These are phyloP conservation scores for Pythium myriotylum DNA, from an alignment of 352 stramenopile species.

Conservation along the genomic window DNA sequence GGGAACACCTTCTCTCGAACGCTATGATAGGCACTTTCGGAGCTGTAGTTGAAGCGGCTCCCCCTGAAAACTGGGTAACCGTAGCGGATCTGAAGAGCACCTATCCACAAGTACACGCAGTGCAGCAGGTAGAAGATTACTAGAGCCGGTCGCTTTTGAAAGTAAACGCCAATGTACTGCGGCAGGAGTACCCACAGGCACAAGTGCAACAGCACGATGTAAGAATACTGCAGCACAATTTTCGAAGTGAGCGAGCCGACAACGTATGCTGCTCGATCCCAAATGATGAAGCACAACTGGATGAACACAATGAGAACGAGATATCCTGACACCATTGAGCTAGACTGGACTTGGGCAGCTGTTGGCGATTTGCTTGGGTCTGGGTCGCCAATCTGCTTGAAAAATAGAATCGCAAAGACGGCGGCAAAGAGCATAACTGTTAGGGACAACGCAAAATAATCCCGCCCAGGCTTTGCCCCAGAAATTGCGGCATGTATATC, in stretches of 20 bases:
- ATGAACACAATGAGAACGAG: conserved; percentile 83
- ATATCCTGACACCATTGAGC: conserved; percentile 84
- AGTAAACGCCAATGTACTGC: conserved; percentile 75
- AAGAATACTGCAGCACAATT: conserved; percentile 76
- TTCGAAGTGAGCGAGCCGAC: conserved; percentile 75
- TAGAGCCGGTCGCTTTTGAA: conserved; percentile 67
- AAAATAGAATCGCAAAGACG: conserved; percentile 79
- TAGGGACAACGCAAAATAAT: conserved; percentile 77
- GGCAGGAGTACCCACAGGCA: conserved; percentile 80
- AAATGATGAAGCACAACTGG: conserved; percentile 82
- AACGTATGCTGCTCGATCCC: conserved; percentile 84
- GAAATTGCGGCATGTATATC: conserved; percentile 83
- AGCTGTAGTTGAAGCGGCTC: conserved; percentile 80
- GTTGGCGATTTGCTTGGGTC: conserved; percentile 40
- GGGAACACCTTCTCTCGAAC: conserved; percentile 68
- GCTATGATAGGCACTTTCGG: conserved; percentile 46
- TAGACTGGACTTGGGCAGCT: conserved; percentile 60
- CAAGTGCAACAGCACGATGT: conserved; percentile 70
- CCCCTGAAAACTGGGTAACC: conserved; percentile 83
- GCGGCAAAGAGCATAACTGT: conserved; percentile 62
- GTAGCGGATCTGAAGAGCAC: conserved; percentile 83
- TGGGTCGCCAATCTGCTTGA: conserved; percentile 68
- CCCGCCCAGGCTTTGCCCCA: conserved; percentile 74
- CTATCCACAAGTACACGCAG: conserved; percentile 76
- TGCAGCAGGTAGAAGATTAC: conserved; percentile 85